Base-by-base conservation (phyloP, 2,329 filamentous ascomycete species). In the Xylariaceae sp. region DNA sequence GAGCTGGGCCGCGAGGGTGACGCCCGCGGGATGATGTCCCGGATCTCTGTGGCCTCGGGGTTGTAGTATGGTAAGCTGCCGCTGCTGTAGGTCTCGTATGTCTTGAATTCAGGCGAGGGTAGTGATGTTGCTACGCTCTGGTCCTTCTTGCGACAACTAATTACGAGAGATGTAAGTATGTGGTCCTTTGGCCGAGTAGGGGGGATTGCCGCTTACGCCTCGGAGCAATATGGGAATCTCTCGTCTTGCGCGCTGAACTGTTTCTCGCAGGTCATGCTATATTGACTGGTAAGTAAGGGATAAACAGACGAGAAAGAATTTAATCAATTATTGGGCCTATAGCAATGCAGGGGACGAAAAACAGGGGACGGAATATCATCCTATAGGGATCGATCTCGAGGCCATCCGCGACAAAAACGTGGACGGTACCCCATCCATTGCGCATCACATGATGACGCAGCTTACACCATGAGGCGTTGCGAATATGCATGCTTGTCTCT, bases 181-280 rank as follows among this genome's bases (percentile, higher is more conserved):
- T 69, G 62, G 49, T 55, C 58, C 49, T 18, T 65, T 67, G 58
- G 57, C 51, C 35, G 52, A 53, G 35, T 49, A 56, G 59, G 64
- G 60, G 42, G 55, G 23, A 56, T n/a, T 2, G 60, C 23, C 23
- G 77, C 83, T 74, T 78, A 86, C 82, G 77, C 73, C 69, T 86
- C 83, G 44, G 84, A 87, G 73, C 84, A 87, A 74, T 87, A 87
- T 49, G 86, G 72, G 62, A 78, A 77, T 62, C 77, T 80, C 66
- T 82, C 82, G 68, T 83, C 80, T 47, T 79, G 76, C 53, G 83
- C 79, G 23, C 84, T 73, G 70, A 87, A 87, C 73, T 87, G 83
- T 74, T 86, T 87, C 71, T 87, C 84, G 72, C 84, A 87, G 8
- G 79, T 82, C 84, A 86, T 87, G 73, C 84, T 87, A 67, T 51